Conservation (phyloP, 2,329 filamentous ascomycete genomes). For the Microcyclospora tardicrescens region DNA sequence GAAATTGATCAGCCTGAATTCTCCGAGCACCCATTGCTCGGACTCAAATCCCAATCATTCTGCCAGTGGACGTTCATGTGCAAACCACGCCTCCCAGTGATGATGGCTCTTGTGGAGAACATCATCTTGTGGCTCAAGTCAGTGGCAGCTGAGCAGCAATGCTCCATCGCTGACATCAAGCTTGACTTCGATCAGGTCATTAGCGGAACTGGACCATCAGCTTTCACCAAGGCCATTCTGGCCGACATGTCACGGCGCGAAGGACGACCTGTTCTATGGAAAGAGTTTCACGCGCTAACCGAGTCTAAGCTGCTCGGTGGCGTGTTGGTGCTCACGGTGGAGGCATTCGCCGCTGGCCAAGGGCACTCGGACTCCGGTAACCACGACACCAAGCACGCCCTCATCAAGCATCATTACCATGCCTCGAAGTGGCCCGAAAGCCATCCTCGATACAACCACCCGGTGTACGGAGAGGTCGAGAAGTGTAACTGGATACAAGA, state of each 20-base stretch:
- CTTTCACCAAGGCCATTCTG: slow-evolving; percentile 54
- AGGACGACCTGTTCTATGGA: slow-evolving; percentile 44
- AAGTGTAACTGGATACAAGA: slow-evolving; percentile 52
- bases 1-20: slow-evolving; percentile 60
- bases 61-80: slow-evolving; percentile 67
- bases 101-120: slow-evolving; percentile 54
- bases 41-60: slow-evolving; percentile 55
- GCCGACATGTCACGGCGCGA: slow-evolving; percentile 46
- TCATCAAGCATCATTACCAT: slow-evolving; percentile 65
- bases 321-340: slow-evolving; percentile 55
- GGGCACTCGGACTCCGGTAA: slow-evolving; percentile 62
- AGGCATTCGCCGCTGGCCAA: slow-evolving; percentile 60
- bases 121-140: slow-evolving; percentile 54
- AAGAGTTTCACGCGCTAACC: slow-evolving; percentile 50
- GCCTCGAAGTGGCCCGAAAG: slow-evolving; percentile 57
- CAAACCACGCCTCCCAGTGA: slow-evolving; percentile 53
- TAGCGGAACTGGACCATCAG: slow-evolving; percentile 57
- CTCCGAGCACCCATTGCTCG: slow-evolving; percentile 50
- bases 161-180: slow-evolving; percentile 46
- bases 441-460: slow-evolving; percentile 55
- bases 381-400: slow-evolving; percentile 50
- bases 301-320: slow-evolving; percentile 54
- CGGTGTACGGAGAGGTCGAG: slow-evolving; percentile 57
- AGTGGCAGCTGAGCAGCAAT: slow-evolving; percentile 45
- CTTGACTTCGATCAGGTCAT: slow-evolving; percentile 63